Percentiles rank a stretch among this genome's conserved stretches.
These are phyloP conservation scores for Auriscalpium microsporum DNA, from an alignment of 768 basidiomycete species.

Conservation along the genomic window DNA sequence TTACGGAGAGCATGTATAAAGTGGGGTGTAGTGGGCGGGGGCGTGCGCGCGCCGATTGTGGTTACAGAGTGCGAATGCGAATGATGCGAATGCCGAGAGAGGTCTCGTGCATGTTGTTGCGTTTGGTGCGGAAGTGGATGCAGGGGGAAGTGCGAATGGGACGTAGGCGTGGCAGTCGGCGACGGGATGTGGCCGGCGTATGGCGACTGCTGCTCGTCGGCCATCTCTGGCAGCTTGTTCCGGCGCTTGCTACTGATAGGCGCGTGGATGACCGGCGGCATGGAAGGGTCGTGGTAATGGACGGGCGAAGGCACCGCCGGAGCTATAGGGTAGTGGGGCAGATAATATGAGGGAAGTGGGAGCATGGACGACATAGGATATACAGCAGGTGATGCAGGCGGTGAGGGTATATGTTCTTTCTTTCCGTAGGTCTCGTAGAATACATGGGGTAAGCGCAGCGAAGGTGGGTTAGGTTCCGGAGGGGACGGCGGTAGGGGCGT, in stretches of 20 bases:
- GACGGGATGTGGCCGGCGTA: slow-evolving; percentile 7
- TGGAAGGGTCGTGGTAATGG: not conserved
- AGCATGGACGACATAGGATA: slow-evolving; percentile 3
- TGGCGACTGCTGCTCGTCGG: slow-evolving; percentile 2
- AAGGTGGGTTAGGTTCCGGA: not conserved
- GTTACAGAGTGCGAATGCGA: slow-evolving; percentile 41
- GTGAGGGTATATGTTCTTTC: slow-evolving; percentile 5
- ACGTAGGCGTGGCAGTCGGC: slow-evolving; percentile 11
- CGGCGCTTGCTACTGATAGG: not conserved
- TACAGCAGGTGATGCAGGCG: slow-evolving; percentile 8
- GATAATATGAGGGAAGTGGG: not conserved
- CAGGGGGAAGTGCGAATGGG: slow-evolving; percentile 4
- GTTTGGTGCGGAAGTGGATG: slow-evolving; percentile 1
- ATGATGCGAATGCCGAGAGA: slow-evolving; percentile 26
- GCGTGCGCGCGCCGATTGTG: slow-evolving; percentile 39
- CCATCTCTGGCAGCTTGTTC: slow-evolving; percentile 2
- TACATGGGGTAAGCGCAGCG: slow-evolving; percentile 7
- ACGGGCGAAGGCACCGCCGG: not conserved
- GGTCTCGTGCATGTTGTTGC: slow-evolving; percentile 8
- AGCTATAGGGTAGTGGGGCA: not conserved
- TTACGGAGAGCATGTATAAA: slow-evolving; percentile 17
- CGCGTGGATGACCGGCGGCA: not conserved
- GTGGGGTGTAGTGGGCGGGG: slow-evolving; percentile 22
- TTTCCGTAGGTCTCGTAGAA: slow-evolving; percentile 14
- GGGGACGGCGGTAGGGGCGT: slow-evolving; percentile 13